Evolutionary conservation across 768 basidiomycete genomes (phyloP), one percentile per base, ranked within the genome.

Genomic region (Xanthoconium purpureum): DNA sequence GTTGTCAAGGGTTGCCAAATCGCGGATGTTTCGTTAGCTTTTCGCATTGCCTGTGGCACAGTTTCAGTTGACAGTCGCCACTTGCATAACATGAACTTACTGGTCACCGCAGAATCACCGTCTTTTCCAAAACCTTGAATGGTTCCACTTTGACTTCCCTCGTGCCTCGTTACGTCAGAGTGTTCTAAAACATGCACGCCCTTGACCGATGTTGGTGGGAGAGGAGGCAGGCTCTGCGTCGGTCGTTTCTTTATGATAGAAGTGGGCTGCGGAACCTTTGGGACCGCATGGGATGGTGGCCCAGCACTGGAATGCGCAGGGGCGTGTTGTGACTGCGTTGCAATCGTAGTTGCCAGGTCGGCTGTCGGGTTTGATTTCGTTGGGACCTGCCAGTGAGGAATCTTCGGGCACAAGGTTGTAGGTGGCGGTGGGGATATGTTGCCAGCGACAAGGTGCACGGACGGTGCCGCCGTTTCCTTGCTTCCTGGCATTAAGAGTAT

Each of bases 51-150:
- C 57, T 56, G 37, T 12, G 24, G 17, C 15, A n/a, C 15, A 13
- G 45, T 5, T 46, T 53, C 9, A 55, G 42, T 58, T 47, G 15
- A 11, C 10, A 5, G 18, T 15, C 29, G 40, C 18, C 5, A 12
- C 32, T 45, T 17, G 5, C 30, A 38, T 15, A 10, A 18, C 13
- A 3, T 3, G 1, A 43, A 54, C 65, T 55, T 54, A 65, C 67
- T 24, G 40, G 37, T 32, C 39, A 33, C 30, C n/a, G 20, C 30
- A 24, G 29, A 40, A 45, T 54, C 39, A 71, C 24, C 60, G 61
- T 51, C 66, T 57, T 43, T 66, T 70, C 69, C 71, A 71, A 71
- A 70, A 24, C 69, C 69, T 40, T 46, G 71, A 53, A 70, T 71
- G n/a, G 71, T 72, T n/a, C n/a, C n/a, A n/a, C n/a, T n/a, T n/a